A percentile compares a stretch with the other conserved stretches of the same genome.
Evolutionary conservation across 2,329 filamentous ascomycete species (phyloP).

Genomic region (Diplodia mutila): DNA sequence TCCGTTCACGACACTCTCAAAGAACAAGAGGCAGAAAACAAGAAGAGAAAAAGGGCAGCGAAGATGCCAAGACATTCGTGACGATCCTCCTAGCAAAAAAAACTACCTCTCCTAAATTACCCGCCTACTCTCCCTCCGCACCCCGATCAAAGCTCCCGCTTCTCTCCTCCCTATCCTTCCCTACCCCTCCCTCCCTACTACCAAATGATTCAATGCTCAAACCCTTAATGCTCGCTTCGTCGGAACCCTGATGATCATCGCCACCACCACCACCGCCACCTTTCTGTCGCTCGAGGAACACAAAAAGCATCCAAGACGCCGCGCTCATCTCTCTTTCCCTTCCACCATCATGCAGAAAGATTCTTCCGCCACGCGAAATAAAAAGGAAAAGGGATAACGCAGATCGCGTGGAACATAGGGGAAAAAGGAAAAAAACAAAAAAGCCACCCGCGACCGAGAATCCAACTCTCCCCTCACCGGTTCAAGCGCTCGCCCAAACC

Average conservation of each 20-base stretch:
- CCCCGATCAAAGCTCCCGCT: conserved; percentile 5
- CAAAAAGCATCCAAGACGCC: conserved; percentile 11
- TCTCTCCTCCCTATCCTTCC: background rate
- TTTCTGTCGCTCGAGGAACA: background rate
- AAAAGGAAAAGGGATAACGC: background rate
- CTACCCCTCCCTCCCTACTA: background rate
- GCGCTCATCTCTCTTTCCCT: background rate
- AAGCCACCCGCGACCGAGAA: background rate
- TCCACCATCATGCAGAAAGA: conserved; percentile 11
- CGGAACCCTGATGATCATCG: background rate
- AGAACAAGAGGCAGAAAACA: background rate
- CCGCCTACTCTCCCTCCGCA: background rate
- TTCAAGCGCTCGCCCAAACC: background rate
- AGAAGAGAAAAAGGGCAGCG: background rate
- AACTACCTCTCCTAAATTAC: conserved; percentile 17
- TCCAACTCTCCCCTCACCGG: background rate
- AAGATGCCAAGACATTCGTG: conserved; percentile 11
- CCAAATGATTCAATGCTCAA: background rate
- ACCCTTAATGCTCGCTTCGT: background rate
- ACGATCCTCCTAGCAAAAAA: conserved; percentile 14
- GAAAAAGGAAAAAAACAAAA: background rate
- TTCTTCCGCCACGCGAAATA: background rate
- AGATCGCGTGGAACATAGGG: background rate
- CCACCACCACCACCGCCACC: background rate
- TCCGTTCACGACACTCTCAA: background rate